Evolutionary conservation across 768 basidiomycete genomes (phyloP), one percentile per base, ranked within the genome.

Genomic region (Termitomyces sp.): DNA sequence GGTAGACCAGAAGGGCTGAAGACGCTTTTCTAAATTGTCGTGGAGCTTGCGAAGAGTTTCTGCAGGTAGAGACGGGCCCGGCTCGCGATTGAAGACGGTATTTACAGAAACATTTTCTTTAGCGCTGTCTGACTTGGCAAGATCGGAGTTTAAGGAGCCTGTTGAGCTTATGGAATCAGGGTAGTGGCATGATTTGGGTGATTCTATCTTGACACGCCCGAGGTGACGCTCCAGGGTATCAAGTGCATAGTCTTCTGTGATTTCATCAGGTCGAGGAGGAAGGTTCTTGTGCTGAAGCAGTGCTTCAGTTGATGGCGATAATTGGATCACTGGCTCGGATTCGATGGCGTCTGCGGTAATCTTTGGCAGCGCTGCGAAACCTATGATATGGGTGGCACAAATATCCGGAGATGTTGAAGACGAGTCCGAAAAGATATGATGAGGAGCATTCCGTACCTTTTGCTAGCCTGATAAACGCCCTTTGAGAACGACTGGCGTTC

Each of bases 1-100:
- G 4, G 85, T 83, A 3, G 86, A 80, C 91, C 91, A 94, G 70
- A 96, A 94, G 0, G 86, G 83, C 47, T 81, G 83, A 25, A 96
- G 72, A 0, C 94, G 84, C 5, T 78, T 69, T 65, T 93, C 89
- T 5, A 96, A 77, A 63, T 94, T 95, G 12, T 76, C 75, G 59
- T 94, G 87, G 52, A 87, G 76, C 25, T 79, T 77, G 3, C 75
- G 79, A 17, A 88, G 65, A 27, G 67, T 57, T 3, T 71, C 70
- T 4, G 67, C 53, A 3, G 69, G 56, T 5, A 64, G 45, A 28
- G 66, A 62, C 42, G 64, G 43, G 8, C 64, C 52, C 11, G 60
- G 47, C 9, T 59, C 56, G 5, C 55, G 49, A 11, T 58, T 23
- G 25, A 50, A 30, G 37, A 40, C 46, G 11, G 47, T 19, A 5